Conservation (phyloP, 1,284 basidiomycete species). For the Apiotrichum veenhuisii region DNA sequence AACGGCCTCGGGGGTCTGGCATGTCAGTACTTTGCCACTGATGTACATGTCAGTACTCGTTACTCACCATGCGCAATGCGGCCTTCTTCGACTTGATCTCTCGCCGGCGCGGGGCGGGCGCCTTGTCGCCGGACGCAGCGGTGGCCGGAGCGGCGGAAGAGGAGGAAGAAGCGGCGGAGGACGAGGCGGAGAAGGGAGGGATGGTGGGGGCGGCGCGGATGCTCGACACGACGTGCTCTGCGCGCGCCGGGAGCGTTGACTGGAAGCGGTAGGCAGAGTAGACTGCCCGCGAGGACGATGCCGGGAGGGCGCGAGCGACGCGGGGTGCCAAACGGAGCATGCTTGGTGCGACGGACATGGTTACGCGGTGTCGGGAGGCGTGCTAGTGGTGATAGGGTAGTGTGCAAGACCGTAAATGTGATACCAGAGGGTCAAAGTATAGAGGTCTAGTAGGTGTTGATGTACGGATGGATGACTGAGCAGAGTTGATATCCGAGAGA, state of each 20-base stretch:
- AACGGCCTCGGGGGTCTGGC: conserved; percentile 77
- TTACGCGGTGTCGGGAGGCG: conserved; percentile 2
- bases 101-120: conserved; percentile 20
- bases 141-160: conserved; percentile 3
- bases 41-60: neutral
- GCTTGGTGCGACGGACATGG: conserved; percentile 1
- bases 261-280: neutral
- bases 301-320: neutral
- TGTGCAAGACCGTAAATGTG: neutral
- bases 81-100: conserved; percentile 69
- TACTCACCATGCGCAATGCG: conserved; percentile 72
- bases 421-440: no score
- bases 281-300: conserved; percentile 4
- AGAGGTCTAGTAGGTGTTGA: no score
- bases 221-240: conserved; percentile 9
- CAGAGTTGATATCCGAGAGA: no score
- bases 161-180: conserved; percentile 1
- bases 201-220: conserved; percentile 15
- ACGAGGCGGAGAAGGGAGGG: conserved; percentile 1
- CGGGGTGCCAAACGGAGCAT: conserved; percentile 3
- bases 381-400: neutral
- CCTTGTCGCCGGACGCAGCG: conserved; percentile 6
- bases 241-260: conserved; percentile 9
- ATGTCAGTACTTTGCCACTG: neutral
- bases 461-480: no score